These are phyloP conservation scores for Leccinum solheimii DNA, from an alignment of 1,284 basidiomycete genomes.

Conservation along the genomic window DNA sequence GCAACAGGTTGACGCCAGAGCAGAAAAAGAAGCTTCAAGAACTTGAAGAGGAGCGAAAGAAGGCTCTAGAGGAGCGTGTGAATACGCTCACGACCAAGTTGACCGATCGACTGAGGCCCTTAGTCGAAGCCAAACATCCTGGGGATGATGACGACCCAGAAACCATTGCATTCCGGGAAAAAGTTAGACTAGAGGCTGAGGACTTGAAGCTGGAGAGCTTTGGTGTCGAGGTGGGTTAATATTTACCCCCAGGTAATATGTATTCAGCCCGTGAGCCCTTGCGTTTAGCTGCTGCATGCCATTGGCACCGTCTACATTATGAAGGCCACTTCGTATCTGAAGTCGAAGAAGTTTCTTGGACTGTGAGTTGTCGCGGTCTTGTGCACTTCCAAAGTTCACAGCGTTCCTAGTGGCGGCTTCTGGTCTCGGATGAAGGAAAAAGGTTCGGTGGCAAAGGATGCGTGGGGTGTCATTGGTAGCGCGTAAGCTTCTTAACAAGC, in stretches of 20 bases:
- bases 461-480: constrained; percentile 91
- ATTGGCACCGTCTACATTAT: constrained; percentile 91
- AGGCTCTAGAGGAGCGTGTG: constrained; percentile 79
- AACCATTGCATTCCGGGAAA: constrained; percentile 73
- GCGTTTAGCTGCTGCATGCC: constrained; percentile 68
- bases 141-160: constrained; percentile 87
- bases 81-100: constrained; percentile 75
- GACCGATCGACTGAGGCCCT: constrained; percentile 80
- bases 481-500: constrained; percentile 60
- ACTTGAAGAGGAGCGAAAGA: constrained; percentile 76
- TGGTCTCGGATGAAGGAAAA: constrained; percentile 96
- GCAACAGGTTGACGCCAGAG: constrained; percentile 73
- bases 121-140: constrained; percentile 86
- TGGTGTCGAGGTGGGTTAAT: constrained; percentile 79
- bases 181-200: constrained; percentile 86
- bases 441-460: constrained; percentile 88
- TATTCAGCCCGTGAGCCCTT: not conserved
- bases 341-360: constrained; percentile 88
- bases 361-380: constrained; percentile 52
- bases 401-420: constrained; percentile 76
- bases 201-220: constrained; percentile 99
- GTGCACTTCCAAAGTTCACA: constrained; percentile 24
- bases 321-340: constrained; percentile 92
- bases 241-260: not conserved
- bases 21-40: constrained; percentile 82